Conservation (phyloP, 169 alveolate species). For the Haemoproteus tartakovskyi region DNA sequence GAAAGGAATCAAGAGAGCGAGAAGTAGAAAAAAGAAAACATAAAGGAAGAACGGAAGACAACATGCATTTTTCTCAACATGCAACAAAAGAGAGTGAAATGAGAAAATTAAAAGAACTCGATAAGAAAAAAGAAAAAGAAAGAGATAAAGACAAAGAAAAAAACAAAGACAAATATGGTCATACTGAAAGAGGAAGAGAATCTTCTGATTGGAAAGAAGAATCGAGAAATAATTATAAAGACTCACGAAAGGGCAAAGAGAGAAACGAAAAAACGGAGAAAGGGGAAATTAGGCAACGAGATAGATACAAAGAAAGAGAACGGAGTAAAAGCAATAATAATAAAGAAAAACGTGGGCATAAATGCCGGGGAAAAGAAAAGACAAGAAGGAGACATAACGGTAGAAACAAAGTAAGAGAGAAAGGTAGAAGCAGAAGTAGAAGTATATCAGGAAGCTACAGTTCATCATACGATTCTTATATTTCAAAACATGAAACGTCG, state of each 20-base stretch:
- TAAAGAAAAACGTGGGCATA: background rate
- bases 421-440: background rate
- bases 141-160: background rate
- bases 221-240: no score
- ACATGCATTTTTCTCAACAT: no score
- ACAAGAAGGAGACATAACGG: background rate
- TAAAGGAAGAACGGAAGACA: background rate
- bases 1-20: no score
- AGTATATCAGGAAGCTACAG: background rate
- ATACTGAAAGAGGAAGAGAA: no score
- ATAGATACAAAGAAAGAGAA: background rate
- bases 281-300: background rate
- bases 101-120: background rate
- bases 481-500: no score
- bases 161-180: no score
- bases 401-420: background rate
- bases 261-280: background rate
- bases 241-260: no score
- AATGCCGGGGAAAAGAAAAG: background rate
- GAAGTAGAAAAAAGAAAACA: background rate
- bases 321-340: background rate
- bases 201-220: no score
- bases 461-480: no score
- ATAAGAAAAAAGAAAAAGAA: background rate
- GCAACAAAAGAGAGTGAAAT: background rate